Evolutionary conservation across 225 moss, liverwort and hornwort genomes (phyloP).

Genomic region (Marchantia paleacea): DNA sequence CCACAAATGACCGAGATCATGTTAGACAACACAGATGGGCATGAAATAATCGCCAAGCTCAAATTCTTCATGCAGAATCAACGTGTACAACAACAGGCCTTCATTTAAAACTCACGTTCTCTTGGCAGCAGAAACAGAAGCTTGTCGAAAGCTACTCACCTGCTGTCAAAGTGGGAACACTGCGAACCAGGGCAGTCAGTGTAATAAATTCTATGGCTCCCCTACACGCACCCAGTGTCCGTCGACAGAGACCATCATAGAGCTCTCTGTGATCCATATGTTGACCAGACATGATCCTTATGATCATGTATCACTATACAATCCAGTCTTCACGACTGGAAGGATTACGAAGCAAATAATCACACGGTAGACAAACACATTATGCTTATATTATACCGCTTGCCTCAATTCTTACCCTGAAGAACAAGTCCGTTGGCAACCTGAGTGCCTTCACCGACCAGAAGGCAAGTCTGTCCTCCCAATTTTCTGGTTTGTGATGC

Average conservation of each 20-base stretch:
- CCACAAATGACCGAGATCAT: background rate
- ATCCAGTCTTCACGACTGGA: background rate
- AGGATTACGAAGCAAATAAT: background rate
- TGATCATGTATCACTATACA: background rate
- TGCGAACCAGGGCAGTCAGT: slow-evolving; percentile 19
- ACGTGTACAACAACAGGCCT: background rate
- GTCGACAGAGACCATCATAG: slow-evolving; percentile 31
- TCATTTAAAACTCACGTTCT: background rate
- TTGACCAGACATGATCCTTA: background rate
- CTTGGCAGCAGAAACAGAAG: slow-evolving; percentile 11
- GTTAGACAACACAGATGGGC: background rate
- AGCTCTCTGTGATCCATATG: slow-evolving; percentile 14
- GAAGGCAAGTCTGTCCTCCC: slow-evolving; percentile 56
- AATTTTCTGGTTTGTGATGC: slow-evolving; percentile 46
- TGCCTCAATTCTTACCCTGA: slow-evolving; percentile 46
- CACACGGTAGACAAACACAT: too few species aligned
- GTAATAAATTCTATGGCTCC: slow-evolving; percentile 28
- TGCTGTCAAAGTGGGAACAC: slow-evolving; percentile 1
- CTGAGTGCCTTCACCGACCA: slow-evolving; percentile 63
- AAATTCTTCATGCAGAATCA: background rate
- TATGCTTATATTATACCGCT: too few species aligned
- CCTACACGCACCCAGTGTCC: slow-evolving; percentile 28
- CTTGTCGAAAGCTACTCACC: slow-evolving; percentile 24
- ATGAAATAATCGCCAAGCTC: background rate
- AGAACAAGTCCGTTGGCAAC: slow-evolving; percentile 67